phyloP scores from a whole-genome alignment of 345 rosid species.

The Tarenaya hassleriana region DNA sequence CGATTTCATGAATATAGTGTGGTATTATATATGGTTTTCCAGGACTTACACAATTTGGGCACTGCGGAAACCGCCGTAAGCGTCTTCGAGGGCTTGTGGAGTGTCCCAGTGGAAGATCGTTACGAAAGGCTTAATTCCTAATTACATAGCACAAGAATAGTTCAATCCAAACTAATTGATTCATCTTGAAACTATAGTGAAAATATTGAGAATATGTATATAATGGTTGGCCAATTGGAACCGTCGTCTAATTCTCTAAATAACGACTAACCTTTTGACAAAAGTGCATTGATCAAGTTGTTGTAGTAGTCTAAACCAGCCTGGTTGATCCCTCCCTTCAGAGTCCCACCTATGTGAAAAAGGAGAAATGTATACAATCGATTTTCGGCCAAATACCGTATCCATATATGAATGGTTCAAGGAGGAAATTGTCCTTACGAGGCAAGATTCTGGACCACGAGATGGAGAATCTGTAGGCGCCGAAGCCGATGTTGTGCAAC shows the following conservation, averaged over 20 bases:
- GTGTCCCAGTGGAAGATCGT: conserved; percentile 45
- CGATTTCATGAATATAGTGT: not conserved
- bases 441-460: conserved; percentile 47
- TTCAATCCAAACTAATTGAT: not conserved
- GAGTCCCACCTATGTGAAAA: conserved; percentile 31
- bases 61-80: conserved; percentile 39
- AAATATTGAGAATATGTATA: not conserved
- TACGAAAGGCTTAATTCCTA: conserved; percentile 41
- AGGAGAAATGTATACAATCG: not conserved
- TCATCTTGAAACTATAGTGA: not conserved
- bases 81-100: conserved; percentile 36
- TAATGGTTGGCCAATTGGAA: not conserved
- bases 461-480: conserved; percentile 42
- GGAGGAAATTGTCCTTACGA: conserved; percentile 21
- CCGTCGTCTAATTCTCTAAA: conserved; percentile 7
- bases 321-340: conserved; percentile 43
- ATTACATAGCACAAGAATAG: not conserved
- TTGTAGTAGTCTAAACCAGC: conserved; percentile 46
- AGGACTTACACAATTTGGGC: conserved; percentile 34
- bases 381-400: not conserved
- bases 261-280: conserved; percentile 24
- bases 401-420: not conserved
- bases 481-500: conserved; percentile 32
- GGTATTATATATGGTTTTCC: not conserved
- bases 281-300: conserved; percentile 39